Base-by-base conservation (phyloP, 495 filamentous ascomycete species). In the Xylaria bambusicola region DNA sequence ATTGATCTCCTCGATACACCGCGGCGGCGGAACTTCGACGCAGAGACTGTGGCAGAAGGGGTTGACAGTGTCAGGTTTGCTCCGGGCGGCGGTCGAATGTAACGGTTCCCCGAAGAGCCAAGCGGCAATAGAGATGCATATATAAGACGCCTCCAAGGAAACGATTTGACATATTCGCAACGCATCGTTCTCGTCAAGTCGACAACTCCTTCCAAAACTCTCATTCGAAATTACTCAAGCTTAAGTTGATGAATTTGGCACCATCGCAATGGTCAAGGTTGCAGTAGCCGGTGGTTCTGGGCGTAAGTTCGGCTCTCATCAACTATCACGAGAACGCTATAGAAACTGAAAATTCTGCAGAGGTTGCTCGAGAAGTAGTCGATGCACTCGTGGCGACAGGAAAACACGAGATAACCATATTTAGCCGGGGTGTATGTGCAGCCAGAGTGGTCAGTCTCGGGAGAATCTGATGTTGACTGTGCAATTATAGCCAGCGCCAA, bases 221-320 rank as follows among this genome's bases (percentile, higher is more conserved):
- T n/a, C n/a, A n/a, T n/a, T n/a, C n/a, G n/a, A n/a, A n/a, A n/a
- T n/a, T n/a, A n/a, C n/a, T n/a, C n/a, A n/a, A n/a, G n/a, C n/a
- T n/a, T n/a, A n/a, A n/a, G n/a, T n/a, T n/a, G n/a, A n/a, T n/a
- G n/a, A n/a, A n/a, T n/a, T n/a, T n/a, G n/a, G n/a, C n/a, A n/a
- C n/a, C n/a, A n/a, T n/a, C 27, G 52, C 2, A 17, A 85, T 84
- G 83, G 82, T 82, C 56, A 82, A 80, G 26, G 75, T 86, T 48
- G 80, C 76, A 4, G 54, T 85, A 17, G 82, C 81, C 15, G 84
- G 82, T 40, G 82, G 78, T 56, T 74, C 79, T 18, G 76, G 82
- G 8, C 60, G 83, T 83, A 70, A 4, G 76, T 72, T 33, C 6
- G 24, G n/a, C 38, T 10, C 36, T 20, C 15, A 42, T 17, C 6